phyloP scores from a whole-genome alignment of 1,139 yeast species.

The Ogataea hybrid region DNA sequence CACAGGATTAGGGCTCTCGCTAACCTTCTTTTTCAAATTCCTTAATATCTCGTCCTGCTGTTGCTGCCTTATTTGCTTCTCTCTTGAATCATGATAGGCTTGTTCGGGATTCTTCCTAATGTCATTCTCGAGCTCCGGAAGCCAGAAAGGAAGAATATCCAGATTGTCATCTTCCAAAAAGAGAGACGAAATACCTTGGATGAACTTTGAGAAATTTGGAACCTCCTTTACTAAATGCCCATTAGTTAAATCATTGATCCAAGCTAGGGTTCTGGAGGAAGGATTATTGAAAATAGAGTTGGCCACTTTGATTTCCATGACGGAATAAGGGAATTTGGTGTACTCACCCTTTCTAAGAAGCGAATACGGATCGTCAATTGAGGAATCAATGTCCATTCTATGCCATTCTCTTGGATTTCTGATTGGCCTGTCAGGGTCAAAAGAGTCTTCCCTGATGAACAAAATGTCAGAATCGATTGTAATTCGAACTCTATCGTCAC shows the following conservation, averaged over 20 bases:
- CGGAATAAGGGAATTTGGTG: slow-evolving; percentile 83
- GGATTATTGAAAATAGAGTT: slow-evolving; percentile 45
- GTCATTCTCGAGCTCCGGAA: slow-evolving; percentile 83
- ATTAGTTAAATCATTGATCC: slow-evolving; percentile 86
- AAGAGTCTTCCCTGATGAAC: slow-evolving; percentile 87
- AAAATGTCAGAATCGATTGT: slow-evolving; percentile 85
- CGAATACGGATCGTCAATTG: slow-evolving; percentile 64
- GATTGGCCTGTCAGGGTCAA: slow-evolving; percentile 80
- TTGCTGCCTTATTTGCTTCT: slow-evolving; percentile 25
- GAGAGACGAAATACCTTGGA: slow-evolving; percentile 87
- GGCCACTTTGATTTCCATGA: slow-evolving; percentile 82
- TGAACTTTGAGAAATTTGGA: slow-evolving; percentile 85
- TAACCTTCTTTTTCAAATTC: slow-evolving; percentile 30
- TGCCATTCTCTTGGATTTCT: slow-evolving; percentile 93
- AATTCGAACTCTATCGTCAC: slow-evolving; percentile 88
- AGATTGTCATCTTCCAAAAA: slow-evolving; percentile 88
- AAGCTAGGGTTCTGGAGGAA: slow-evolving; percentile 49
- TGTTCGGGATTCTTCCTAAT: slow-evolving; percentile 74
- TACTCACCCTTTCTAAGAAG: slow-evolving; percentile 84
- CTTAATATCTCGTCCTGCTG: slow-evolving; percentile 32
- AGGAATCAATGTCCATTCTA: slow-evolving; percentile 83
- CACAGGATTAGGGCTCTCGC: slow-evolving; percentile 24
- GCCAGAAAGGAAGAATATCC: slow-evolving; percentile 92
- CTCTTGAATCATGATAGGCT: slow-evolving; percentile 46
- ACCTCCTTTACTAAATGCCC: slow-evolving; percentile 86